Conservation (phyloP, 345 rosid genomes). For the Streptanthus diversifolius region DNA sequence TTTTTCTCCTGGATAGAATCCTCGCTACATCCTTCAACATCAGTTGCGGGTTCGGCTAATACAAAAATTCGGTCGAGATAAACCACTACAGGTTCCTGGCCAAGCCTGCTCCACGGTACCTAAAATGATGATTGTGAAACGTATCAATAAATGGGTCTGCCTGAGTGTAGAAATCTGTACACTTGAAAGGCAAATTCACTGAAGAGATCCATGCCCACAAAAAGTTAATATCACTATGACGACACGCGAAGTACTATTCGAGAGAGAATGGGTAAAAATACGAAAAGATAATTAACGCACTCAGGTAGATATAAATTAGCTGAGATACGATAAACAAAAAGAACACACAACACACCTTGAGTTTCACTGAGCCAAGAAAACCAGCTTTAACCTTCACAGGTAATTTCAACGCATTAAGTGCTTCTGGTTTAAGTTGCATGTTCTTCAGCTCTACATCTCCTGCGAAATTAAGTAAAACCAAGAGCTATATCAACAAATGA, state of each 20-base stretch:
- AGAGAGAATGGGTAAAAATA: not conserved
- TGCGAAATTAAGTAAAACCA: conserved; percentile 27
- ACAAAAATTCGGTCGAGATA: conserved; percentile 81
- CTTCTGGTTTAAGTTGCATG: conserved; percentile 98
- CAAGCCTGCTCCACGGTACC: conserved; percentile 99
- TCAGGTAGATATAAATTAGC: not conserved
- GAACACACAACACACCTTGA: conserved; percentile 60
- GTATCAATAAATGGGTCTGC: conserved; percentile 8
- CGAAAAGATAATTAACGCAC: not conserved
- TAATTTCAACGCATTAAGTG: conserved; percentile 87
- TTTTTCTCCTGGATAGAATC: conserved; percentile 90
- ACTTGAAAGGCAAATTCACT: not conserved
- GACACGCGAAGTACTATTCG: not conserved
- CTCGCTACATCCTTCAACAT: conserved; percentile 71
- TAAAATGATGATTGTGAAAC: conserved; percentile 32
- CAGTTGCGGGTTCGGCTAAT: conserved; percentile 84
- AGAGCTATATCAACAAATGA: not conserved
- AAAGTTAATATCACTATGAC: not conserved
- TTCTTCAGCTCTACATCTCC: conserved; percentile 94
- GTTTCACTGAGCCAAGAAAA: conserved; percentile 96
- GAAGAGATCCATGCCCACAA: not conserved
- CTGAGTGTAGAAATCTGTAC: conserved; percentile 6
- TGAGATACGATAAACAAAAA: not conserved
- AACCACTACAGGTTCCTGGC: conserved; percentile 95
- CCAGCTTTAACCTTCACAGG: conserved; percentile 99